phyloP scores from a whole-genome alignment of 805 yeast genomes.

The Kuraishia hungarica region DNA sequence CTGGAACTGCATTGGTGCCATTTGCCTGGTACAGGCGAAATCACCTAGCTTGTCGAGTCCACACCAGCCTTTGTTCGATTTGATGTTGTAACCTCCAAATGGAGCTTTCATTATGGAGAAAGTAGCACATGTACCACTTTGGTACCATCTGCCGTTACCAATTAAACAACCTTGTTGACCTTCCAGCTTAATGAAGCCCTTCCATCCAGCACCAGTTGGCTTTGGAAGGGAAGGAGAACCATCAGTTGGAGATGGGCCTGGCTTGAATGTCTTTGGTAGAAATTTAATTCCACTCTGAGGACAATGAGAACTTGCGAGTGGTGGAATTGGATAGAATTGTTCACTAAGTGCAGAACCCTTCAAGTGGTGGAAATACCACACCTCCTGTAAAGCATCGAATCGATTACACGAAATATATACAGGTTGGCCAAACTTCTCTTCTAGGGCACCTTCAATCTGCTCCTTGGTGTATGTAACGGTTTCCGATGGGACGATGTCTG shows the following conservation, averaged over 20 bases:
- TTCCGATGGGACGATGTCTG: slow-evolving; percentile 64
- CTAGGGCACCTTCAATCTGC: slow-evolving; percentile 46
- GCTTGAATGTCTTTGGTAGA: slow-evolving; percentile 47
- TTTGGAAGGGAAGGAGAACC: slow-evolving; percentile 15
- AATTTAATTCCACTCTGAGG: slow-evolving; percentile 61
- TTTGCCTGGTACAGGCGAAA: slow-evolving; percentile 20
- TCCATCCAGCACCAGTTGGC: slow-evolving; percentile 23
- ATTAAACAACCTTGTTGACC: slow-evolving; percentile 70
- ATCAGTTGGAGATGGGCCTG: slow-evolving; percentile 16
- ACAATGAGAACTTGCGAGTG: slow-evolving; percentile 51
- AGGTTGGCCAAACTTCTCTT: slow-evolving; percentile 39
- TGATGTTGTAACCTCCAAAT: slow-evolving; percentile 66
- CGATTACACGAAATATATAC: slow-evolving; percentile 58
- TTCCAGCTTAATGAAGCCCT: slow-evolving; percentile 42
- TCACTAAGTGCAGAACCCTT: slow-evolving; percentile 68
- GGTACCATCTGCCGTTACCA: slow-evolving; percentile 79
- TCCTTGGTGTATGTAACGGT: slow-evolving; percentile 46
- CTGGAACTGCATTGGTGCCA: slow-evolving; percentile 48
- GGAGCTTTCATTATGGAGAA: slow-evolving; percentile 48
- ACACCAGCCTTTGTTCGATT: slow-evolving; percentile 71
- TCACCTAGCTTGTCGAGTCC: slow-evolving; percentile 28
- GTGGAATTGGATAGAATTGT: slow-evolving; percentile 53
- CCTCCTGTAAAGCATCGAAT: slow-evolving; percentile 42
- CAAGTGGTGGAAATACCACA: slow-evolving; percentile 77
- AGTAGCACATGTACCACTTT: slow-evolving; percentile 79